A percentile compares a stretch with the other conserved stretches of the same genome.
Evolutionary conservation across 768 basidiomycete genomes (phyloP).

Genomic region (Collybia sordida): DNA sequence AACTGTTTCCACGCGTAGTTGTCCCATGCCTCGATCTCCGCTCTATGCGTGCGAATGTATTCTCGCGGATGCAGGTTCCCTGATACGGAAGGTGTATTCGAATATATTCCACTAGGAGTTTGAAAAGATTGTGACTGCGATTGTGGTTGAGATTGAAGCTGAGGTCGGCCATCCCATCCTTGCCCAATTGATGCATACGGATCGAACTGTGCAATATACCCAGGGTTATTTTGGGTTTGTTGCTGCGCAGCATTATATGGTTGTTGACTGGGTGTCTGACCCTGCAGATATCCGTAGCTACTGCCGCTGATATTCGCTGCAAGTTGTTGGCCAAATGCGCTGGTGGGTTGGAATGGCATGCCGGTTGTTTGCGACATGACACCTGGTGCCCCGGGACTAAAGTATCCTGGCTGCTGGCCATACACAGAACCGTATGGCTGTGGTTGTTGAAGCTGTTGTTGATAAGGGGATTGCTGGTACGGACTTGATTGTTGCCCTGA

Average conservation of each 20-base stretch:
- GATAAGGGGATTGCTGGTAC: constrained; percentile 30
- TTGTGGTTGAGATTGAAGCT: constrained; percentile 16
- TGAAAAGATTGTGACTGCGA: constrained; percentile 15
- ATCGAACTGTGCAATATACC: constrained; percentile 52
- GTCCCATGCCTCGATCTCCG: constrained; percentile 73
- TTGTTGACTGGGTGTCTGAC: constrained; percentile 25
- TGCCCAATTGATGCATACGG: constrained; percentile 48
- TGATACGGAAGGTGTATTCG: constrained; percentile 28
- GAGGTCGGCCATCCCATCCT: constrained; percentile 34
- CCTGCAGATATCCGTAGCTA: constrained; percentile 38
- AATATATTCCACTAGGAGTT: constrained; percentile 11
- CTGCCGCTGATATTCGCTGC: constrained; percentile 35
- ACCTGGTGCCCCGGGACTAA: constrained; percentile 11
- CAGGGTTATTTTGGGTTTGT: constrained; percentile 45
- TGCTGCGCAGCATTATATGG: constrained; percentile 41
- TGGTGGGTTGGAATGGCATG: constrained; percentile 45
- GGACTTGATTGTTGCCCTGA: constrained; percentile 31
- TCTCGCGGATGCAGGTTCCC: constrained; percentile 66
- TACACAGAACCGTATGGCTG: constrained; percentile 24
- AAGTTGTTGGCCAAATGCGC: constrained; percentile 58
- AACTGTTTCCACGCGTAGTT: constrained; percentile 70
- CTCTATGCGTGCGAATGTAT: constrained; percentile 63
- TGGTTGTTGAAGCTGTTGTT: constrained; percentile 31
- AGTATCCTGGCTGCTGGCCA: constrained; percentile 5
- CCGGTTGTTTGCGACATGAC: constrained; percentile 19